Evolutionary conservation across 2,329 filamentous ascomycete species (phyloP).

Genomic region (Trichophyton benhamiae): DNA sequence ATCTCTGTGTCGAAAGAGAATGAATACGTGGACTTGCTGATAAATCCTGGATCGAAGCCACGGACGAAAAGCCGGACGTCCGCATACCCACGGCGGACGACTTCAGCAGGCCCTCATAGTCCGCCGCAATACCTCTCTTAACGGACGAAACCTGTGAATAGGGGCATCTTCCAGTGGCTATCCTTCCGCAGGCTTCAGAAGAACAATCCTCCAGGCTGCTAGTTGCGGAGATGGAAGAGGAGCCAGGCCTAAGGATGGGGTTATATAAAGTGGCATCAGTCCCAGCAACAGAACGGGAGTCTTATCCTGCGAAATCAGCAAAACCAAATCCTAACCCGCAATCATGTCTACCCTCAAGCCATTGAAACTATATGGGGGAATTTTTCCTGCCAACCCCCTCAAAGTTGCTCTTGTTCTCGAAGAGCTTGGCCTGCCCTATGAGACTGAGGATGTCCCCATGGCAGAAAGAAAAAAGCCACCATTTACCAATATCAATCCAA

Average conservation of each 20-base stretch:
- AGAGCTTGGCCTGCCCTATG: slow-evolving; percentile 12
- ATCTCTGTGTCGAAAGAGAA: not conserved
- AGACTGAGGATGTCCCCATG: not conserved
- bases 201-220: not conserved
- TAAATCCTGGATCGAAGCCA: not conserved
- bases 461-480: slow-evolving; percentile 9
- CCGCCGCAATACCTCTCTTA: not conserved
- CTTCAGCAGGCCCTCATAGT: no score
- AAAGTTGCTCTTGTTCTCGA: slow-evolving; percentile 16
- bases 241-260: not conserved
- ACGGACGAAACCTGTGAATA: not conserved
- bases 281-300: not conserved
- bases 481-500: slow-evolving; percentile 20
- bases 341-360: slow-evolving; percentile 13
- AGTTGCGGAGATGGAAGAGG: not conserved
- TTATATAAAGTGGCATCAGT: not conserved
- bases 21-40: not conserved
- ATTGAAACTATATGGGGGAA: slow-evolving; percentile 13
- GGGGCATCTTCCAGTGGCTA: not conserved
- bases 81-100: no score
- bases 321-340: not conserved
- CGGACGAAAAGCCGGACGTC: not conserved
- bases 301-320: not conserved
- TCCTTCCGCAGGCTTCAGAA: not conserved
- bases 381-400: slow-evolving; percentile 11